These are phyloP conservation scores for Colletotrichum sp. DNA, from an alignment of 2,329 filamentous ascomycete genomes.

Conservation along the genomic window DNA sequence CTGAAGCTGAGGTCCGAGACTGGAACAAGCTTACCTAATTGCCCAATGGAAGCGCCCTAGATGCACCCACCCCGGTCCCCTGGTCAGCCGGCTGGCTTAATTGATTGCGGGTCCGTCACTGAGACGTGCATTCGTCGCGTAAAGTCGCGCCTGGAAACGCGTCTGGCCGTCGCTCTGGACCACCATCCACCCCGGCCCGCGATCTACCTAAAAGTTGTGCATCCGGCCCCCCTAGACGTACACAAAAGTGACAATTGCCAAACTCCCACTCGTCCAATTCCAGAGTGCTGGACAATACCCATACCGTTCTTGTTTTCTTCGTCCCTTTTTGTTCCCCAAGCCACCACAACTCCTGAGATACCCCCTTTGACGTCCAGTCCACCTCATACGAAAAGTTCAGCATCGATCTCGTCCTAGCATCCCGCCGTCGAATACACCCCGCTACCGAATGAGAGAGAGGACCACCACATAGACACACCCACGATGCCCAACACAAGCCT, in stretches of 20 bases:
- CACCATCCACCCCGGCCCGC: neutral
- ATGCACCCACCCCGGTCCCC: neutral
- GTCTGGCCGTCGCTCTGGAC: conserved; percentile 3
- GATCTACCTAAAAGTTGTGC: conserved; percentile 12
- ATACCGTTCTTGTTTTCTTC: neutral
- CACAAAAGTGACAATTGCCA: conserved; percentile 10
- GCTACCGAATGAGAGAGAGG: neutral
- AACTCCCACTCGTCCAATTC: conserved; percentile 18
- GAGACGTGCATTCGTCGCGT: conserved; percentile 20
- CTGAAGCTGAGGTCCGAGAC: neutral
- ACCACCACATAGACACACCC: conserved; percentile 26
- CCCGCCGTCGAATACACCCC: neutral
- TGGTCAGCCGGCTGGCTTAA: conserved; percentile 8
- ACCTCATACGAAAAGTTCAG: neutral
- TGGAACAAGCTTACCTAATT: neutral
- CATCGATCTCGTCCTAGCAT: neutral
- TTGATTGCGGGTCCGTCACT: conserved; percentile 11
- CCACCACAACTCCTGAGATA: conserved; percentile 2
- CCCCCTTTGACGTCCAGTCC: neutral
- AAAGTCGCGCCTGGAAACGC: conserved; percentile 21
- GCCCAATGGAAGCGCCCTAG: neutral
- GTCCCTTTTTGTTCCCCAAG: neutral
- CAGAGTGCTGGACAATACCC: neutral
- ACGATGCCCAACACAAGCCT: conserved; percentile 65
- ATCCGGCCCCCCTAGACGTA: neutral